Evolutionary conservation across 345 rosid genomes (phyloP).

Genomic region (Dipteronia dyeriana): DNA sequence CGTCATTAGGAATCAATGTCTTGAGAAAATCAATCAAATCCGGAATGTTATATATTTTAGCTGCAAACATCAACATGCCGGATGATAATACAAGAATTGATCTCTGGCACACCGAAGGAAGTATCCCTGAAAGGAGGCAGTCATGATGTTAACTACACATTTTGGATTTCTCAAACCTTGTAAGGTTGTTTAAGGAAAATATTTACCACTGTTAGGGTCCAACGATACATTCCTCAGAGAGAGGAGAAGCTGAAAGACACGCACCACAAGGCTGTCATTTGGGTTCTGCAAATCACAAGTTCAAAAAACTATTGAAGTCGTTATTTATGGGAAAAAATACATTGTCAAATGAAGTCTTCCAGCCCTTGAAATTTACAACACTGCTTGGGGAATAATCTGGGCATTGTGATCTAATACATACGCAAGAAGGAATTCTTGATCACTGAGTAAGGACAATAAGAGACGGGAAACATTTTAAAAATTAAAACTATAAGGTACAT

Average conservation of each 20-base stretch:
- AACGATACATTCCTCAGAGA: constrained; percentile 62
- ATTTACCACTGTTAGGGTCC: constrained; percentile 62
- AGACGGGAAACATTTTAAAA: too few relatives aligned
- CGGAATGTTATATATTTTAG: constrained; percentile 66
- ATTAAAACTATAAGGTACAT: not conserved
- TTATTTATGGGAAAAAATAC: not conserved
- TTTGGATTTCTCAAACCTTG: constrained; percentile 6
- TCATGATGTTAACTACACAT: constrained; percentile 13
- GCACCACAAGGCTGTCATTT: constrained; percentile 53
- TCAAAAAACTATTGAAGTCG: constrained; percentile 9
- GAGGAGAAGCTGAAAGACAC: constrained; percentile 84
- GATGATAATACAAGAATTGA: constrained; percentile 58
- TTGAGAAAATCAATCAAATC: constrained; percentile 57
- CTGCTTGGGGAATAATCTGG: too few relatives aligned
- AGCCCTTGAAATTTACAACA: too few relatives aligned
- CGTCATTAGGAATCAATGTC: constrained; percentile 53
- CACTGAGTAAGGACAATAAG: too few relatives aligned
- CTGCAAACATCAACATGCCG: constrained; percentile 79
- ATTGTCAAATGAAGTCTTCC: not conserved
- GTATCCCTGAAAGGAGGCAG: constrained; percentile 46
- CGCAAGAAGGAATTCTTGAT: too few relatives aligned
- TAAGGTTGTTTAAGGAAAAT: constrained; percentile 18
- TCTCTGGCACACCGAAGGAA: constrained; percentile 61
- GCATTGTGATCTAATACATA: too few relatives aligned
- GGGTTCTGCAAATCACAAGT: constrained; percentile 54